Conservation (phyloP, 2,329 filamentous ascomycete genomes). For the Pseudopyrenochaeta lycopersici region DNA sequence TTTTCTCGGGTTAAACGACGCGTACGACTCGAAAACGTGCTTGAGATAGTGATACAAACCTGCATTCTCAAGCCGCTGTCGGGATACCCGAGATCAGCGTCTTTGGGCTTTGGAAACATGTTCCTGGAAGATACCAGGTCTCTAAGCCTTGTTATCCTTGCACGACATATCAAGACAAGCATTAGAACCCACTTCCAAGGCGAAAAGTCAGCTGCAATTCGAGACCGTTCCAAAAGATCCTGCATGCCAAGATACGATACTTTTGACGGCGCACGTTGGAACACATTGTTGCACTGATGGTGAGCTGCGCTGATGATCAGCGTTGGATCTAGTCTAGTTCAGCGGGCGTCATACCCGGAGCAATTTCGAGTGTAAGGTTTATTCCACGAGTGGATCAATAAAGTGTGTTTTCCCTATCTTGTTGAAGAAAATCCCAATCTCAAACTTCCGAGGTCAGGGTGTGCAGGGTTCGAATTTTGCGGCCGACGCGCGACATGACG, state of each 20-base stretch:
- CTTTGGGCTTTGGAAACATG: conserved; percentile 12
- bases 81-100: conserved; percentile 30
- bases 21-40: conserved; percentile 9
- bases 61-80: conserved; percentile 13
- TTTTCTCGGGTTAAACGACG: conserved; percentile 1
- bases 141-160: not conserved
- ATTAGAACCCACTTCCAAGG: not conserved
- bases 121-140: not conserved
- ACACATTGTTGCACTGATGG: not conserved
- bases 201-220: not conserved
- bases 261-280: not conserved
- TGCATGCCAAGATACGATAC: not conserved
- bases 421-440: not conserved
- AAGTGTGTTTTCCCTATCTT: not conserved
- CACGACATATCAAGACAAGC: conserved; percentile 3
- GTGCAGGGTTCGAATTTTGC: conserved; percentile 4
- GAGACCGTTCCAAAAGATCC: not conserved
- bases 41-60: conserved; percentile 6
- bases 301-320: not conserved
- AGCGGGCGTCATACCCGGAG: not conserved
- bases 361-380: not conserved
- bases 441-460: not conserved
- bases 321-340: not conserved
- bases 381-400: not conserved
- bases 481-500: conserved; percentile 4